Conservation (phyloP, 495 filamentous ascomycete genomes). For the Emericellopsis terricola region DNA sequence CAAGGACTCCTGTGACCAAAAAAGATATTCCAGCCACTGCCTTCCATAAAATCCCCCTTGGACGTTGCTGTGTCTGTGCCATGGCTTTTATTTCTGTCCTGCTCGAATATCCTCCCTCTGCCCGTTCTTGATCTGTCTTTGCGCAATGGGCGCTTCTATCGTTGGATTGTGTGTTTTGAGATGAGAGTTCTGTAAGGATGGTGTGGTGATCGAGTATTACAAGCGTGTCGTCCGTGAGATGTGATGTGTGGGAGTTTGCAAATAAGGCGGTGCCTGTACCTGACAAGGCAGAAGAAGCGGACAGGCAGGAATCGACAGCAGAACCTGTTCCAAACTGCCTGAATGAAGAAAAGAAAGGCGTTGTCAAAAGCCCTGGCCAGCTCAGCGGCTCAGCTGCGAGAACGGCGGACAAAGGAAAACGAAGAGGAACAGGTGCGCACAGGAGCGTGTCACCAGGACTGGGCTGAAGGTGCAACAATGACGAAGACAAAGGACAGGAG, state of each 20-base stretch:
- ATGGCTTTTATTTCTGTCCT: neutral
- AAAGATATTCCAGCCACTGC: neutral
- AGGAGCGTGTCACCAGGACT: too few relatives aligned
- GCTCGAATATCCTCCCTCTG: neutral
- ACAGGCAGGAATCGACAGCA: neutral
- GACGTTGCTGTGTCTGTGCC: neutral
- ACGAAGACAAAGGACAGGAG: too few relatives aligned
- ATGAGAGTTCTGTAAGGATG: neutral
- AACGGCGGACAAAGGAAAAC: neutral
- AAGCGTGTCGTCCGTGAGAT: too few relatives aligned
- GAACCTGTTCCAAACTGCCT: neutral
- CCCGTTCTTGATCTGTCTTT: too few relatives aligned
- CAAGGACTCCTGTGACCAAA: conserved; percentile 23
- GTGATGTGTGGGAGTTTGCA: too few relatives aligned
- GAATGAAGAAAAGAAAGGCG: neutral
- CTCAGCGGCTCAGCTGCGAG: neutral
- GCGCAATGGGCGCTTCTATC: neutral
- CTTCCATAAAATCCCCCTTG: neutral
- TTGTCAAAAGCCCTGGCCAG: neutral
- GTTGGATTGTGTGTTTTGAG: neutral
- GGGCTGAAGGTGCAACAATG: too few relatives aligned
- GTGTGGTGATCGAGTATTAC: too few relatives aligned
- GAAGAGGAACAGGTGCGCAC: neutral
- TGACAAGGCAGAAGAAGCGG: neutral
- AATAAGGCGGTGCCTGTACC: neutral